A percentile compares a stretch with the other conserved stretches of the same genome.
Evolutionary conservation across 208 protist species (phyloP).

Genomic region (Leishmania turanica): DNA sequence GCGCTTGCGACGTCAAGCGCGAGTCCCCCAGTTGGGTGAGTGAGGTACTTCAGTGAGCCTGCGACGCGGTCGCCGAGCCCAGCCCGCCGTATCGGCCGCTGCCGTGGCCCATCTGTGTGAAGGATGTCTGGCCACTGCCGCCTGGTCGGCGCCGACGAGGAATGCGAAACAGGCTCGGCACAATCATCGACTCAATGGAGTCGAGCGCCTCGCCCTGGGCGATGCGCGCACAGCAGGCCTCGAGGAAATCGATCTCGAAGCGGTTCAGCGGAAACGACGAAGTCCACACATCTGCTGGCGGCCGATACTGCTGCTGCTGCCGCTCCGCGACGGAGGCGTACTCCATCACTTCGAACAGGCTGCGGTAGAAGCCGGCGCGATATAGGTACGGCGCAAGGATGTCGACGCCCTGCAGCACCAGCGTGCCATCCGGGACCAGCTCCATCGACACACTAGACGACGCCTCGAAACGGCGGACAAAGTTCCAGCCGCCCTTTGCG

Average conservation of each 20-base stretch:
- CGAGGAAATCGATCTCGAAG: conserved; percentile 87
- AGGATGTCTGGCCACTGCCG: conserved; percentile 3
- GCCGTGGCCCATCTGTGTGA: conserved; percentile 8
- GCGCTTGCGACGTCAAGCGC: not conserved
- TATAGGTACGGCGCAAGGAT: conserved; percentile 63
- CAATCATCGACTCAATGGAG: conserved; percentile 51
- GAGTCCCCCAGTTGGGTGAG: not conserved
- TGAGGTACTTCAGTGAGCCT: not conserved
- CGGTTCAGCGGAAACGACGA: conserved; percentile 58
- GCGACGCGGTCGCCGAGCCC: not conserved
- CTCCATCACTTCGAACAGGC: conserved; percentile 41
- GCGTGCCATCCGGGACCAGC: conserved; percentile 75
- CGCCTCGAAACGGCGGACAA: conserved; percentile 70
- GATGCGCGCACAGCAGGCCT: conserved; percentile 83
- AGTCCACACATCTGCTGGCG: conserved; percentile 59
- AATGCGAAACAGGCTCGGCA: conserved; percentile 78
- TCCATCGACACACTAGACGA: conserved; percentile 64
- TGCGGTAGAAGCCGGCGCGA: conserved; percentile 79
- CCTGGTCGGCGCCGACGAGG: conserved; percentile 48
- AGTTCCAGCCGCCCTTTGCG: conserved; percentile 44
- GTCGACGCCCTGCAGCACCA: conserved; percentile 75
- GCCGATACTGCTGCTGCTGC: conserved; percentile 22
- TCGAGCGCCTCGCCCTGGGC: conserved; percentile 49
- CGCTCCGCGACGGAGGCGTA: conserved; percentile 24
- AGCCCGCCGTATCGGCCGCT: not conserved